These are phyloP conservation scores for Moesziomyces parantarcticus DNA, from an alignment of 1,284 basidiomycete genomes.

Conservation along the genomic window DNA sequence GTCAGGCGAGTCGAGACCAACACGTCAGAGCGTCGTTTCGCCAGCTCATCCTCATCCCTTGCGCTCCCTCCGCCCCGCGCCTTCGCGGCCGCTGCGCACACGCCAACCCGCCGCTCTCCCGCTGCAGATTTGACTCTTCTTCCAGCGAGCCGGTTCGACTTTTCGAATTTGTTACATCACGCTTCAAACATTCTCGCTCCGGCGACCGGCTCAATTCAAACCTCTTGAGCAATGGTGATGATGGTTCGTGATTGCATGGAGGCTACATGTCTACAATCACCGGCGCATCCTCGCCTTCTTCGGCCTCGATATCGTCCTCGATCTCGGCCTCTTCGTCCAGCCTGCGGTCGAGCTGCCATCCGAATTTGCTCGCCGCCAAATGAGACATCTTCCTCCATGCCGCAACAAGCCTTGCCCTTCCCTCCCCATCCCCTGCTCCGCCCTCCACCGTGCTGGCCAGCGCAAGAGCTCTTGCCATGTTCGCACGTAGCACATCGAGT, in stretches of 20 bases:
- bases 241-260: not conserved
- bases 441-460: not conserved
- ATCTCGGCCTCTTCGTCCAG: conserved; percentile 48
- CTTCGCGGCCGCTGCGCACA: too few relatives aligned
- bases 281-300: conserved; percentile 46
- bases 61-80: too few relatives aligned
- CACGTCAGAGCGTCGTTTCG: conserved; percentile 15
- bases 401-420: conserved; percentile 9
- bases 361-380: conserved; percentile 9
- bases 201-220: too few relatives aligned
- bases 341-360: conserved; percentile 30
- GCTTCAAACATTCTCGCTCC: too few relatives aligned
- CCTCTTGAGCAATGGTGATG: too few relatives aligned
- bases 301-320: conserved; percentile 33
- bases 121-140: too few relatives aligned
- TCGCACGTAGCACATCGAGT: conserved; percentile 24
- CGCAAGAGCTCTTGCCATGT: conserved; percentile 26
- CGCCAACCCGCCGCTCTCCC: too few relatives aligned
- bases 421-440: not conserved
- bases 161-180: too few relatives aligned
- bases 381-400: conserved; percentile 39
- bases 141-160: too few relatives aligned
- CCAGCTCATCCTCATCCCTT: conserved; percentile 1
- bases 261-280: conserved; percentile 32
- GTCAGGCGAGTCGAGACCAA: conserved; percentile 16